These are phyloP conservation scores for Aegilops bicornis DNA, from an alignment of 176 grass and related monocot species.

Conservation along the genomic window DNA sequence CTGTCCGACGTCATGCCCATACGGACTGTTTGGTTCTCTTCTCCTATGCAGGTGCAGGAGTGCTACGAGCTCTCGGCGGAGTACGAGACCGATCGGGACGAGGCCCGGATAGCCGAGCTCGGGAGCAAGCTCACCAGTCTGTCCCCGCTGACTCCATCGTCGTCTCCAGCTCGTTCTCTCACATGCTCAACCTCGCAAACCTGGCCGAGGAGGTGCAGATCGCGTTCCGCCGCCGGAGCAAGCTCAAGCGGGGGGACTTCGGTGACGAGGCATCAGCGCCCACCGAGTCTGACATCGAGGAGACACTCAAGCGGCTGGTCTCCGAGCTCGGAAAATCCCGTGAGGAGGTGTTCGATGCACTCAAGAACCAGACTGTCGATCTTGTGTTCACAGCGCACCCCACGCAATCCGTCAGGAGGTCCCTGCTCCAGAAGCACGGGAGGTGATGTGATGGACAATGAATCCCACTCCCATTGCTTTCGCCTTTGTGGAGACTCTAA, in stretches of 20 bases:
- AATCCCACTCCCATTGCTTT: background rate
- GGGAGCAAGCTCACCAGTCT: slow-evolving; percentile 77
- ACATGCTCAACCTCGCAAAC: slow-evolving; percentile 99
- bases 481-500: background rate
- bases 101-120: slow-evolving; percentile 69
- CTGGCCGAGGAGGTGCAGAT: slow-evolving; percentile 99
- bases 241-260: slow-evolving; percentile 87
- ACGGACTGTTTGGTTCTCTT: background rate
- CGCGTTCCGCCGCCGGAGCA: slow-evolving; percentile 80
- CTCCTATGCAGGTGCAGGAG: slow-evolving; percentile 72
- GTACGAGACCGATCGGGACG: slow-evolving; percentile 72
- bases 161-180: slow-evolving; percentile 89
- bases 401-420: slow-evolving; percentile 85
- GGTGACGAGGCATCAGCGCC: slow-evolving; percentile 76
- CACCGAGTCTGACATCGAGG: slow-evolving; percentile 98
- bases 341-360: slow-evolving; percentile 86
- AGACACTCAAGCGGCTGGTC: slow-evolving; percentile 87
- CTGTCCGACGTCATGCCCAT: background rate
- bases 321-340: slow-evolving; percentile 70
- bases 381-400: slow-evolving; percentile 97
- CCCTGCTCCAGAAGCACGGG: slow-evolving; percentile 94
- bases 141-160: slow-evolving; percentile 65
- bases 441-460: slow-evolving; percentile 29
- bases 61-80: slow-evolving; percentile 95
- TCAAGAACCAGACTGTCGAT: slow-evolving; percentile 97